Percentiles rank a stretch among this genome's conserved stretches.
phyloP scores from a whole-genome alignment of 768 basidiomycete genomes.

The Auricularia heimuer region DNA sequence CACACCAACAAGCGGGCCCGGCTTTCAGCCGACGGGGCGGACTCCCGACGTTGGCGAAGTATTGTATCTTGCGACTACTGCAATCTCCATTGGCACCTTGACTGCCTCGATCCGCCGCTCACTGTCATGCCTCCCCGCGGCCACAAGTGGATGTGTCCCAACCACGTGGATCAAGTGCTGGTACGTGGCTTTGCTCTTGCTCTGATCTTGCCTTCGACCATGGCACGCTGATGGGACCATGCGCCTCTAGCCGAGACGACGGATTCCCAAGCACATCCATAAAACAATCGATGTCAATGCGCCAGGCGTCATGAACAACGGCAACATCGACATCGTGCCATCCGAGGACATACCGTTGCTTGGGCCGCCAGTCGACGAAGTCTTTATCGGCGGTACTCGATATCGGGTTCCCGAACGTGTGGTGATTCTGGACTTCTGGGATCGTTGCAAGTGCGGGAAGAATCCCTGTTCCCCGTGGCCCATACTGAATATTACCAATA shows the following conservation, averaged over 20 bases:
- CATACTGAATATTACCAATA: neutral
- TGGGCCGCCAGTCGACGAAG: constrained; percentile 56
- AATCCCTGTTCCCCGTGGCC: constrained; percentile 32
- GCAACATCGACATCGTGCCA: constrained; percentile 81
- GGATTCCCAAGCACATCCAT: constrained; percentile 63
- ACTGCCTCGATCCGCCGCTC: constrained; percentile 89
- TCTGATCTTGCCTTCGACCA: constrained; percentile 2
- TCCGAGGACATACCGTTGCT: constrained; percentile 40
- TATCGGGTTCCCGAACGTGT: constrained; percentile 90
- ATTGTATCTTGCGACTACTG: constrained; percentile 96
- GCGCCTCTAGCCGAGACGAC: constrained; percentile 58
- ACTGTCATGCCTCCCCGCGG: constrained; percentile 73
- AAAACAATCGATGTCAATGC: constrained; percentile 66
- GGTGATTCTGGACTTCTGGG: constrained; percentile 94
- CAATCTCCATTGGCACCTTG: constrained; percentile 89
- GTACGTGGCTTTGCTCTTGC: constrained; percentile 37
- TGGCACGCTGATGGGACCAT: neutral
- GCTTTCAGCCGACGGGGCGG: neutral
- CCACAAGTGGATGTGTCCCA: constrained; percentile 99
- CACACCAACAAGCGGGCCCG: neutral
- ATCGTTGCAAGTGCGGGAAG: constrained; percentile 43
- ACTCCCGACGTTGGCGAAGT: constrained; percentile 38
- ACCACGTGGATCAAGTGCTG: constrained; percentile 79
- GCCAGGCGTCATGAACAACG: constrained; percentile 73
- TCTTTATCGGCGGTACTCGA: constrained; percentile 77